Evolutionary conservation across 208 protist species (phyloP).

Genomic region (Sergeia podlipaevii): DNA sequence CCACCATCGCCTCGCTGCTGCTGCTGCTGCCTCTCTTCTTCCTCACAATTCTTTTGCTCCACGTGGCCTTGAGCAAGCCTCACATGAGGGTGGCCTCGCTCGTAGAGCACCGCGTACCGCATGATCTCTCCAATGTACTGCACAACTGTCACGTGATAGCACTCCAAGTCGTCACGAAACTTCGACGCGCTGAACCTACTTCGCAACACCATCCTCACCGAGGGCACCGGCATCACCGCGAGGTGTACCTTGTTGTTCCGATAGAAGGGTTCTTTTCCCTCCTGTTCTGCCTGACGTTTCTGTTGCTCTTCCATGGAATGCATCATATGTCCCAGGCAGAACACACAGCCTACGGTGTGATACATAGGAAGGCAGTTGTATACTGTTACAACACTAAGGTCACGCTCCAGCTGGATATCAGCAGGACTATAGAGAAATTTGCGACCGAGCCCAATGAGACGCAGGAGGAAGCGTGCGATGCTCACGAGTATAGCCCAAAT

Average conservation of each 20-base stretch:
- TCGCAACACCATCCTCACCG: slow-evolving; percentile 60
- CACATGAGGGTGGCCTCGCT: slow-evolving; percentile 20
- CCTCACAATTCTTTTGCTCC: background rate
- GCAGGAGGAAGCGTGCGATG: slow-evolving; percentile 12
- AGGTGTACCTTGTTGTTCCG: background rate
- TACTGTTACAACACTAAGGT: slow-evolving; percentile 32
- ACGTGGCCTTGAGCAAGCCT: background rate
- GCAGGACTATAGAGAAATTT: background rate
- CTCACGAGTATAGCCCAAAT: slow-evolving; percentile 10
- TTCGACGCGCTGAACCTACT: slow-evolving; percentile 59
- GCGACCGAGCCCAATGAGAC: background rate
- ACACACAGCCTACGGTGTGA: slow-evolving; percentile 69
- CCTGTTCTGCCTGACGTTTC: slow-evolving; percentile 12
- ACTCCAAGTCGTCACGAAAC: slow-evolving; percentile 58
- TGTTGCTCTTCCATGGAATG: slow-evolving; percentile 56
- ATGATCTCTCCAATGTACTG: slow-evolving; percentile 93
- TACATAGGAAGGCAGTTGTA: slow-evolving; percentile 87
- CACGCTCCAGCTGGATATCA: slow-evolving; percentile 8
- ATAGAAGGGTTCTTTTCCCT: background rate
- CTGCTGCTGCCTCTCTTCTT: background rate
- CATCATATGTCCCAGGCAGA: slow-evolving; percentile 59
- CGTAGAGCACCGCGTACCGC: slow-evolving; percentile 65
- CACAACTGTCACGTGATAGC: slow-evolving; percentile 68
- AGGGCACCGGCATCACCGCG: slow-evolving; percentile 10
- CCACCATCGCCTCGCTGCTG: background rate